These are phyloP conservation scores for Typha latifolia DNA, from an alignment of 176 grass and related monocot genomes.

Conservation along the genomic window DNA sequence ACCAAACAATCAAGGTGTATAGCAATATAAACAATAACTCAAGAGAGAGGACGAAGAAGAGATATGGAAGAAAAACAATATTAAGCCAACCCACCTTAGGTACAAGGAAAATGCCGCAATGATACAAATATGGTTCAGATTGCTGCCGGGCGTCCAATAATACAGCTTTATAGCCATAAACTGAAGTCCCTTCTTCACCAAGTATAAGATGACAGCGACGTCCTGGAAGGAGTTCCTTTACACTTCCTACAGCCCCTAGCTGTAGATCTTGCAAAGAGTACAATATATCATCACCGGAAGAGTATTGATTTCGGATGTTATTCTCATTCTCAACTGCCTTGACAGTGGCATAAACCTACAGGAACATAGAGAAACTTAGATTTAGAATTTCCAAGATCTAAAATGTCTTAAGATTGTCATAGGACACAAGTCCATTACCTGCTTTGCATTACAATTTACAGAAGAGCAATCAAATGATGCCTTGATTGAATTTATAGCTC, in stretches of 20 bases:
- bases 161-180: constrained; percentile 70
- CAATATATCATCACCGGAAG: constrained; percentile 48
- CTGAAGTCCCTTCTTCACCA: constrained; percentile 62
- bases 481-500: constrained; percentile 38
- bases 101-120: constrained; percentile 87
- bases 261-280: constrained; percentile 82
- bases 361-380: constrained; percentile 5
- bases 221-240: constrained; percentile 64
- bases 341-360: constrained; percentile 61
- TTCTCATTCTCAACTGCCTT: constrained; percentile 66
- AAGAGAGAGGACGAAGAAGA: neutral
- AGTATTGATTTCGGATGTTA: constrained; percentile 45
- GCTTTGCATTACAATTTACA: constrained; percentile 54
- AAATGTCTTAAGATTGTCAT: constrained; percentile 7
- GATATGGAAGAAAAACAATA: neutral
- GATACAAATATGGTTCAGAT: constrained; percentile 53
- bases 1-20: neutral
- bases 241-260: constrained; percentile 67
- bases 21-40: neutral
- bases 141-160: constrained; percentile 66
- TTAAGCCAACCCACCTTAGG: constrained; percentile 57
- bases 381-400: constrained; percentile 10
- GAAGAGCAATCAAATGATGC: constrained; percentile 36
- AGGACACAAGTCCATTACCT: constrained; percentile 40
- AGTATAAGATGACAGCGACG: constrained; percentile 69